These are phyloP conservation scores for Panicum hallii DNA, from an alignment of 202 grass and related monocot genomes.

Conservation along the genomic window DNA sequence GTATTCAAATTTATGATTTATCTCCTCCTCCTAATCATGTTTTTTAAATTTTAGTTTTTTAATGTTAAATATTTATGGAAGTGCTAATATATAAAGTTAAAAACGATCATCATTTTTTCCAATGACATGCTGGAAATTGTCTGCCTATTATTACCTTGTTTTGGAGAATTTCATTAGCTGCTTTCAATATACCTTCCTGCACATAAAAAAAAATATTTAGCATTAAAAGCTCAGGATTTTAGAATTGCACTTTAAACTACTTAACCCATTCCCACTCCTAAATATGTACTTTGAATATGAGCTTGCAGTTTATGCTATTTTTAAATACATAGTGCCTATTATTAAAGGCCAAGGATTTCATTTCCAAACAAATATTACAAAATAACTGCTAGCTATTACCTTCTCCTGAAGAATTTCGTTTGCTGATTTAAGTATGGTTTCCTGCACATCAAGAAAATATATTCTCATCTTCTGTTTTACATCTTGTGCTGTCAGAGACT, in stretches of 20 bases:
- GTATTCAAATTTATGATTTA: background rate
- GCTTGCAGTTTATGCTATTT: constrained; percentile 8
- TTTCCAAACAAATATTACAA: background rate
- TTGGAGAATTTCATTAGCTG: constrained; percentile 63
- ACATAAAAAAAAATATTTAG: constrained; percentile 9
- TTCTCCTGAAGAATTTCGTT: constrained; percentile 27
- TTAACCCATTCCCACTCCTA: background rate
- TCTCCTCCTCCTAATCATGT: background rate
- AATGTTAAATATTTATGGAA: background rate
- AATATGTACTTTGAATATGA: background rate
- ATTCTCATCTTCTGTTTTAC: background rate
- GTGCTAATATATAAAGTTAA: background rate
- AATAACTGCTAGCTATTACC: background rate
- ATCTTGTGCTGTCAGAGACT: background rate
- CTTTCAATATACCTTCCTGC: constrained; percentile 75
- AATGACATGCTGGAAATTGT: background rate
- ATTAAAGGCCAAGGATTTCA: background rate
- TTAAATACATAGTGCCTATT: background rate
- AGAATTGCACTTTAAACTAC: background rate
- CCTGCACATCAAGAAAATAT: constrained; percentile 10
- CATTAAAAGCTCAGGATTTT: background rate
- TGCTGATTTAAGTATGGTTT: constrained; percentile 4
- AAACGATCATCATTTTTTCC: background rate
- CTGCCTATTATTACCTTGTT: background rate
- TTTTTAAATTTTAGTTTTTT: constrained; percentile 8